These are phyloP conservation scores for Pleurotus ostreatus DNA, from an alignment of 768 basidiomycete genomes.

Conservation along the genomic window DNA sequence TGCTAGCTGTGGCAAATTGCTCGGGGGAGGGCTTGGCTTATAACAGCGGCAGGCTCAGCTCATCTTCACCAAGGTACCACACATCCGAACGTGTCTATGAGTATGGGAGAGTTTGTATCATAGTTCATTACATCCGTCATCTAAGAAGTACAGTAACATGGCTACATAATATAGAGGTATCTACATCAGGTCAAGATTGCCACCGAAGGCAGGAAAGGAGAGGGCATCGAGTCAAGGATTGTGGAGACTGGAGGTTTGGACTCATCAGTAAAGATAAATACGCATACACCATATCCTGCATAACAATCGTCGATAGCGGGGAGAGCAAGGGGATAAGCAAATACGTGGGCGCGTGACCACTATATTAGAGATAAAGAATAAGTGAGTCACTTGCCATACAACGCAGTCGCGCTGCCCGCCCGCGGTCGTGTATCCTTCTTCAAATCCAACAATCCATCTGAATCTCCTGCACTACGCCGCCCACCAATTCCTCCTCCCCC, in stretches of 20 bases:
- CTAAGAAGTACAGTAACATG: background rate
- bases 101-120: background rate
- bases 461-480: conserved; percentile 17
- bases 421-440: conserved; percentile 10
- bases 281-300: background rate
- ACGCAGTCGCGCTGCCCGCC: conserved; percentile 10
- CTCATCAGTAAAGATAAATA: conserved; percentile 10
- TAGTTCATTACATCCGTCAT: background rate
- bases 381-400: conserved; percentile 5
- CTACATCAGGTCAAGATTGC: conserved; percentile 2
- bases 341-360: background rate
- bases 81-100: background rate
- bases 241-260: conserved; percentile 7
- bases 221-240: background rate
- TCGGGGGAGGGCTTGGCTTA: too few relatives aligned
- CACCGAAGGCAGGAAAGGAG: background rate
- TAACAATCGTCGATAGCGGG: background rate
- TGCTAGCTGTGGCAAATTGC: too few relatives aligned
- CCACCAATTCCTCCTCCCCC: conserved; percentile 24
- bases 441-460: conserved; percentile 6
- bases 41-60: too few relatives aligned
- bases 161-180: background rate
- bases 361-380: background rate
- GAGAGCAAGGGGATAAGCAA: background rate
- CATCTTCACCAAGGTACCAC: too few relatives aligned